phyloP scores from a whole-genome alignment of 2,329 filamentous ascomycete species.

The Penicillium janthinellum region DNA sequence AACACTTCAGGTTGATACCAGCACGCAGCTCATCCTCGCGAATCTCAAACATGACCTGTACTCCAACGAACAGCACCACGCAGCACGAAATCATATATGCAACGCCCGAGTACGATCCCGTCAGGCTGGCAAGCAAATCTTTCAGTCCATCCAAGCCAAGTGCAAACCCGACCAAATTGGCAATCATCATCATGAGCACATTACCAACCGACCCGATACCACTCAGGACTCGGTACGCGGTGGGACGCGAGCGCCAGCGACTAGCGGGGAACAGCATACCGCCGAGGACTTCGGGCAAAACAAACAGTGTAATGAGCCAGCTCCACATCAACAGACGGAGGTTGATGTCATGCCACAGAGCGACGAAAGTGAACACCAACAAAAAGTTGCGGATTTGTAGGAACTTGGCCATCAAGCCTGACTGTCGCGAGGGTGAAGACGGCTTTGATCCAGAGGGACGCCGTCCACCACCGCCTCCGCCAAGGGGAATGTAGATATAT shows the following conservation, averaged over 20 bases:
- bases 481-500: slow-evolving; percentile 91
- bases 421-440: slow-evolving; percentile 46
- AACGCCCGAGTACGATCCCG: slow-evolving; percentile 74
- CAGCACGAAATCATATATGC: slow-evolving; percentile 73
- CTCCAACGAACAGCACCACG: slow-evolving; percentile 75
- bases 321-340: slow-evolving; percentile 90
- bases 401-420: slow-evolving; percentile 51
- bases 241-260: slow-evolving; percentile 70
- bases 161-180: slow-evolving; percentile 93
- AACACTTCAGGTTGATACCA: slow-evolving; percentile 84
- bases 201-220: slow-evolving; percentile 80
- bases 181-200: slow-evolving; percentile 91
- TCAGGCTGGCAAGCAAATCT: slow-evolving; percentile 72
- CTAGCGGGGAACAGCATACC: slow-evolving; percentile 70
- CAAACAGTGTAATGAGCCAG: slow-evolving; percentile 93
- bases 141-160: slow-evolving; percentile 85
- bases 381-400: slow-evolving; percentile 73
- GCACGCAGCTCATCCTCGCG: slow-evolving; percentile 79
- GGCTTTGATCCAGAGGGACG: slow-evolving; percentile 34
- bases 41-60: slow-evolving; percentile 96
- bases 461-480: slow-evolving; percentile 58
- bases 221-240: slow-evolving; percentile 76
- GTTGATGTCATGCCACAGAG: slow-evolving; percentile 96
- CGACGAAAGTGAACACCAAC: slow-evolving; percentile 92
- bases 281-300: slow-evolving; percentile 81